Evolutionary conservation across 306 rosid species (phyloP).

Genomic region (Sesbania bispinosa): DNA sequence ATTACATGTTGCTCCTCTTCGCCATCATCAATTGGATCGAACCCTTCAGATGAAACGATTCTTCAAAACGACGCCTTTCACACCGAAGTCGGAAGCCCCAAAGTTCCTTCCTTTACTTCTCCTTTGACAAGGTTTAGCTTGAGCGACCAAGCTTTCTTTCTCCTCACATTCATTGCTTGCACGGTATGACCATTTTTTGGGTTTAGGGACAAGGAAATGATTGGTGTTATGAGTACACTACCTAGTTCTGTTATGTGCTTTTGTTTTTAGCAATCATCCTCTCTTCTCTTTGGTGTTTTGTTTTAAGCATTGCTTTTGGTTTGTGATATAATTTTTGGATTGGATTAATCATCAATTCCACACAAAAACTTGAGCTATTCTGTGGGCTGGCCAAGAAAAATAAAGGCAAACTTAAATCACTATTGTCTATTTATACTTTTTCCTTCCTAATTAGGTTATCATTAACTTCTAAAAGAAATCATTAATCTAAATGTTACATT

Average conservation of each 20-base stretch:
- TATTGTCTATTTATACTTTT: background rate
- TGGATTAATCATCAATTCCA: too few relatives aligned
- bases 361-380: too few relatives aligned
- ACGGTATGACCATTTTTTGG: too few relatives aligned
- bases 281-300: too few relatives aligned
- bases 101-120: conserved; percentile 20
- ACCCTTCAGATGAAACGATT: conserved; percentile 15
- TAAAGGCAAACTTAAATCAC: background rate
- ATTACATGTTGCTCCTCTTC: conserved; percentile 25
- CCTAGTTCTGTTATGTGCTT: too few relatives aligned
- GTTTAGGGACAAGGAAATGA: too few relatives aligned
- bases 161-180: conserved; percentile 71
- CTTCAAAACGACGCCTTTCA: conserved; percentile 28
- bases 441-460: too few relatives aligned
- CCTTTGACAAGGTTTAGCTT: conserved; percentile 47
- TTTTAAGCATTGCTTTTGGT: too few relatives aligned
- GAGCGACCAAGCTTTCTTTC: conserved; percentile 75
- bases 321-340: too few relatives aligned
- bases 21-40: conserved; percentile 24
- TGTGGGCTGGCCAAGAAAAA: too few relatives aligned
- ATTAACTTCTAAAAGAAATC: background rate
- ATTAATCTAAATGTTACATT: background rate
- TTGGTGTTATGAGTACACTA: background rate
- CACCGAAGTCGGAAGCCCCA: conserved; percentile 41
- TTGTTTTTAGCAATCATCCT: too few relatives aligned